Percentiles rank a stretch among this genome's conserved stretches.
phyloP scores from a whole-genome alignment of 225 moss, liverwort and hornwort genomes.

The Bryum argenteum region DNA sequence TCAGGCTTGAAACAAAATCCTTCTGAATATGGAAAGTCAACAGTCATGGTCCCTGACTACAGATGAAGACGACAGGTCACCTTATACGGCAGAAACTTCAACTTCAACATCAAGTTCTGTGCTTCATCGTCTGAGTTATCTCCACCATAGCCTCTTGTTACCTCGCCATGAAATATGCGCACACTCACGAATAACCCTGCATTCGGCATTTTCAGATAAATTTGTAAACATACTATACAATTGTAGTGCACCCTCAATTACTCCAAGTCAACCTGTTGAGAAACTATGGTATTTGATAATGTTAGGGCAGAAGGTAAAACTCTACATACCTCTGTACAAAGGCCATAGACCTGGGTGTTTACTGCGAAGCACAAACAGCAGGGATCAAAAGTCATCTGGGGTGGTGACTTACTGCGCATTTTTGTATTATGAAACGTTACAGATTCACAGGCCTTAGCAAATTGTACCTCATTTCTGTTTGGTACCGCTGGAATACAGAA shows the following conservation, averaged over 20 bases:
- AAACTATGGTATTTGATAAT: too few relatives aligned
- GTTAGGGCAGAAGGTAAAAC: too few relatives aligned
- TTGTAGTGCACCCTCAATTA: too few relatives aligned
- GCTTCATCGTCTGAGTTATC: conserved; percentile 56
- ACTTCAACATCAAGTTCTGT: conserved; percentile 88
- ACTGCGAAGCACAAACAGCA: conserved; percentile 45
- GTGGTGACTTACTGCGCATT: too few relatives aligned
- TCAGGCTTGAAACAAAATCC: background rate
- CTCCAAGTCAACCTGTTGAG: too few relatives aligned
- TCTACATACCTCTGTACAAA: conserved; percentile 75
- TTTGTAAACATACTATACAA: background rate
- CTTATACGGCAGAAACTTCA: conserved; percentile 99
- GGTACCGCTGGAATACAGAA: conserved; percentile 90
- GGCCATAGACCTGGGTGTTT: conserved; percentile 85
- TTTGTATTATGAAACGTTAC: too few relatives aligned
- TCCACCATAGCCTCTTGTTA: conserved; percentile 36
- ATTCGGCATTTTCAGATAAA: background rate
- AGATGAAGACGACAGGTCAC: conserved; percentile 30
- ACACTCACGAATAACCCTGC: conserved; percentile 94
- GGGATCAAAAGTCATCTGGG: background rate
- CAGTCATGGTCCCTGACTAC: background rate
- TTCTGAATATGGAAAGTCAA: conserved; percentile 5
- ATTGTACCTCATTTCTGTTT: conserved; percentile 82
- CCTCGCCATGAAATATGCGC: conserved; percentile 44
- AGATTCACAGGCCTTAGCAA: too few relatives aligned